Conservation (phyloP, 257 asterid species). For the Scutellaria baicalensis region DNA sequence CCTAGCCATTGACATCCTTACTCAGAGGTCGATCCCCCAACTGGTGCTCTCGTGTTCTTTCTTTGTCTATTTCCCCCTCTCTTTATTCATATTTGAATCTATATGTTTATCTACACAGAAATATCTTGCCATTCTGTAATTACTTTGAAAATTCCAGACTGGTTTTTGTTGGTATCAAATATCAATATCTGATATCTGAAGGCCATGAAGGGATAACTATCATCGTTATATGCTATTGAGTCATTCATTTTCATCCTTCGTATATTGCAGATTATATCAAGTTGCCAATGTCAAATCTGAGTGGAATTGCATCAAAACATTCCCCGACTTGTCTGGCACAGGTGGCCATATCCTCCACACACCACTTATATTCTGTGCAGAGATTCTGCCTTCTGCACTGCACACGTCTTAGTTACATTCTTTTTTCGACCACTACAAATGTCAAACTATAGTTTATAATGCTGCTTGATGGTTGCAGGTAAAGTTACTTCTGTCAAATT, state of each 20-base stretch:
- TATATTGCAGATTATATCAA: conserved; percentile 64
- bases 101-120: background rate
- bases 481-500: conserved; percentile 69
- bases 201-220: background rate
- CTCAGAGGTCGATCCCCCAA: too few relatives aligned
- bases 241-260: conserved; percentile 1
- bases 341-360: conserved; percentile 32
- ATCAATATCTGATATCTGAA: background rate
- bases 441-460: background rate
- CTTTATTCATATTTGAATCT: background rate
- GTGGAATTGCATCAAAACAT: conserved; percentile 83
- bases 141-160: too few relatives aligned
- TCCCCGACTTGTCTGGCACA: conserved; percentile 97
- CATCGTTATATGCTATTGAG: background rate
- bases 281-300: conserved; percentile 84
- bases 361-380: background rate
- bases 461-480: conserved; percentile 40
- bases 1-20: too few relatives aligned
- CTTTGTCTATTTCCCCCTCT: background rate
- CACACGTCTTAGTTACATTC: background rate
- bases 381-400: background rate
- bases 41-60: too few relatives aligned
- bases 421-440: background rate
- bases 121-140: background rate
- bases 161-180: too few relatives aligned